Conservation (phyloP, 805 yeast genomes). For the Millerozyma miso region DNA sequence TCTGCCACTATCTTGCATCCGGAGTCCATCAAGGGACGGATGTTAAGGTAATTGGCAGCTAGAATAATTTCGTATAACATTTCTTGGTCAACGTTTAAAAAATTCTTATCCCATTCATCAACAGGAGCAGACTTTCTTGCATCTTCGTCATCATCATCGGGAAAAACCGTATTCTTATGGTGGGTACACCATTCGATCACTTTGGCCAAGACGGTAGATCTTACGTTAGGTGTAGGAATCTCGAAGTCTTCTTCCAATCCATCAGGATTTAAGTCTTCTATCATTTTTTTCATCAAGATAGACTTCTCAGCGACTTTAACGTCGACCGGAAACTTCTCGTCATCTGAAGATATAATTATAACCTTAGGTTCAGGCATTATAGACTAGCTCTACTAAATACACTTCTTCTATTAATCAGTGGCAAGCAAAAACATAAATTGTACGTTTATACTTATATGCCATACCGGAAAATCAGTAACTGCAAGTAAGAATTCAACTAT, state of each 20-base stretch:
- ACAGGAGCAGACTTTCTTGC: conserved; percentile 86
- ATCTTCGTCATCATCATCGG: conserved; percentile 78
- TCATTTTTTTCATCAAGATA: conserved; percentile 77
- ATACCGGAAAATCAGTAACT: too few relatives aligned
- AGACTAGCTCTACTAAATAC: background rate
- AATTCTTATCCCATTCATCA: conserved; percentile 93
- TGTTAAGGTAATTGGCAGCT: conserved; percentile 78
- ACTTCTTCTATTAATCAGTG: background rate
- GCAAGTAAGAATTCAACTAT: too few relatives aligned
- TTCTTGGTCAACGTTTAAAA: conserved; percentile 88
- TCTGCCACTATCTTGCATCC: conserved; percentile 82
- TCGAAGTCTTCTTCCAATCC: conserved; percentile 67
- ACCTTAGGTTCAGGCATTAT: conserved; percentile 34
- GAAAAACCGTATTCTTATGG: conserved; percentile 75
- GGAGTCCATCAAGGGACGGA: conserved; percentile 68
- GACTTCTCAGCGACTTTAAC: conserved; percentile 84
- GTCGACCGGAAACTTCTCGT: conserved; percentile 73
- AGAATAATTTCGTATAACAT: conserved; percentile 77
- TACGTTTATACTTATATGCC: background rate
- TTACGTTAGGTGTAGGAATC: conserved; percentile 87
- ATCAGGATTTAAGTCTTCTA: conserved; percentile 61
- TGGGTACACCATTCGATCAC: conserved; percentile 97
- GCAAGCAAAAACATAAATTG: background rate
- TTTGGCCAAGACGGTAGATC: conserved; percentile 80
- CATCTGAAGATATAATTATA: conserved; percentile 71